A percentile compares a stretch with the other conserved stretches of the same genome.
These are phyloP conservation scores for Malassezia japonica DNA, from an alignment of 1,284 basidiomycete genomes.

Conservation along the genomic window DNA sequence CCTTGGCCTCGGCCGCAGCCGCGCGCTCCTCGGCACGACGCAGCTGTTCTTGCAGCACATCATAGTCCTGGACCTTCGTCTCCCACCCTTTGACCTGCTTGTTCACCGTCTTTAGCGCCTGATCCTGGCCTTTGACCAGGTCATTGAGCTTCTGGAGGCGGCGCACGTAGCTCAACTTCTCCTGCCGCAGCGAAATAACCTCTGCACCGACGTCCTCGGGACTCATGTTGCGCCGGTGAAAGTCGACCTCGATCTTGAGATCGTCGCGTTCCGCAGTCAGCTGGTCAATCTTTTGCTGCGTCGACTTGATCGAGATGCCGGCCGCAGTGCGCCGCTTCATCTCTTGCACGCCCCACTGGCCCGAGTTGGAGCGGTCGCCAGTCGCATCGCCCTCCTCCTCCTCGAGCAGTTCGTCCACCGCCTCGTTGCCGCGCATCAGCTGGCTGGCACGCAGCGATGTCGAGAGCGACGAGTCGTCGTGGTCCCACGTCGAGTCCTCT, in stretches of 20 bases:
- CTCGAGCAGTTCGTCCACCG: constrained; percentile 9
- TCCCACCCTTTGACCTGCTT: constrained; percentile 37
- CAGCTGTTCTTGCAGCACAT: constrained; percentile 4
- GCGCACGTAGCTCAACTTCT: constrained; percentile 37
- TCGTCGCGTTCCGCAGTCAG: constrained; percentile 43
- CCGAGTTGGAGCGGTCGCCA: constrained; percentile 15
- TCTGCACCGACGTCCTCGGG: constrained; percentile 35
- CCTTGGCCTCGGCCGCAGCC: not conserved
- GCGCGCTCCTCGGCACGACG: constrained; percentile 7
- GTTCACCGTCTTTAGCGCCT: constrained; percentile 36
- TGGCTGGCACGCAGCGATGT: constrained; percentile 14
- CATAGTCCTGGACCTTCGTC: constrained; percentile 14
- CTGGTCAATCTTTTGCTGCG: constrained; percentile 39
- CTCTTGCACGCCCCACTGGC: constrained; percentile 33
- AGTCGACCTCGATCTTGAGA: constrained; percentile 45
- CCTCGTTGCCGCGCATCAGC: constrained; percentile 6
- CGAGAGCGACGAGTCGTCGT: constrained; percentile 10
- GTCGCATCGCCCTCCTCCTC: constrained; percentile 7
- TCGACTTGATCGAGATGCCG: constrained; percentile 40
- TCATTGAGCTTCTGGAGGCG: constrained; percentile 36
- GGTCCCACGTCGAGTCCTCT: not conserved
- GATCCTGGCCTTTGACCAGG: constrained; percentile 41
- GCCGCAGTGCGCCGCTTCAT: constrained; percentile 34
- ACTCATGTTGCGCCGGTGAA: constrained; percentile 39
- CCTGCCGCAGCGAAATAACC: constrained; percentile 38